phyloP scores from a whole-genome alignment of 495 filamentous ascomycete species.

The Trichocladium uniseriatum region DNA sequence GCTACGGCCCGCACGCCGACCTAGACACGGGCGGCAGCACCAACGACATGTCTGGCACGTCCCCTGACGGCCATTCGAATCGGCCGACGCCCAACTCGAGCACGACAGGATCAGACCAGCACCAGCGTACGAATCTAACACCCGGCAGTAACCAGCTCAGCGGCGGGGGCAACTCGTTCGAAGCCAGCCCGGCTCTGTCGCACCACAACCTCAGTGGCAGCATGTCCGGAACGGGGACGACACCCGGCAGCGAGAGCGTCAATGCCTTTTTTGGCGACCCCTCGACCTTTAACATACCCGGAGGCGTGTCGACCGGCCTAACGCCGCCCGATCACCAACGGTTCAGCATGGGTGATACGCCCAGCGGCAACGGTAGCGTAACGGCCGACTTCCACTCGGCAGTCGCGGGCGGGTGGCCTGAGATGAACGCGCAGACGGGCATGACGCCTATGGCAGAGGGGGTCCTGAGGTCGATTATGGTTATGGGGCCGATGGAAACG shows the following conservation, averaged over 20 bases:
- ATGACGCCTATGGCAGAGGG: conserved; percentile 45
- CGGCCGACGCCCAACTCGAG: conserved; percentile 46
- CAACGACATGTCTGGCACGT: conserved; percentile 33
- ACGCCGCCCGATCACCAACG: too few species aligned
- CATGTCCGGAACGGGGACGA: conserved; percentile 19
- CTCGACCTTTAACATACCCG: conserved; percentile 18
- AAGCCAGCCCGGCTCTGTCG: conserved; percentile 35
- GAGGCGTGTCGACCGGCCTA: too few species aligned
- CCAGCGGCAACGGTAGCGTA: too few species aligned
- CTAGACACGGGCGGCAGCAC: conserved; percentile 13
- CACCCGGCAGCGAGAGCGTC: conserved; percentile 20
- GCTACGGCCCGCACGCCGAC: conserved; percentile 7
- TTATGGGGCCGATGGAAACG: conserved; percentile 38
- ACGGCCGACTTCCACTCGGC: too few species aligned
- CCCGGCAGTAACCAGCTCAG: conserved; percentile 1
- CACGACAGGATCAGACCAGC: conserved; percentile 18
- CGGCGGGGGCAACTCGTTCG: conserved; percentile 36
- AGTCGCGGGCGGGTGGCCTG: conserved; percentile 31
- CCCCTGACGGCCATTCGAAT: conserved; percentile 35
- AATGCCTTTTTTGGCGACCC: conserved; percentile 30
- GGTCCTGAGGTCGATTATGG: too few species aligned
- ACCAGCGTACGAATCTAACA: neutral
- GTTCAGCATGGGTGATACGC: conserved; percentile 28
- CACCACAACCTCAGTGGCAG: conserved; percentile 29
- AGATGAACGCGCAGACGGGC: conserved; percentile 28